Conservation (phyloP, 108 stramenopile genomes). For the Fistulifera pelliculosa region DNA sequence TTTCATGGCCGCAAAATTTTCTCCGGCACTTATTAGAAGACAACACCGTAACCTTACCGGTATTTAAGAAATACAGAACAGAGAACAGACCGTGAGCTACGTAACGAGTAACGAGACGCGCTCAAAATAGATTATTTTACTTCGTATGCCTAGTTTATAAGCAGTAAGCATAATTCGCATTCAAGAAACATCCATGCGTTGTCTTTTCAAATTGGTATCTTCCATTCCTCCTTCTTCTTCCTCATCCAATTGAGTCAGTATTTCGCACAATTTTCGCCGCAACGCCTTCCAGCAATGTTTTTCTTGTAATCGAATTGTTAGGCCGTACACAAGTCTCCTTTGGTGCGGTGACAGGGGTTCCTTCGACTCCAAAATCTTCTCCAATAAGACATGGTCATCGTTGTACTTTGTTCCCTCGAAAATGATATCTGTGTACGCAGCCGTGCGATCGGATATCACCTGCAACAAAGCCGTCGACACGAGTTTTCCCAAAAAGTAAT, state of each 20-base stretch:
- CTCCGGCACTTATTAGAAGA: no score
- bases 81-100: no score
- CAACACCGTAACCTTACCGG: no score
- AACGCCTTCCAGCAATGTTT: conserved; percentile 43
- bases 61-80: no score
- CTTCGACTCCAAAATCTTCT: conserved; percentile 9
- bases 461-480: conserved; percentile 40
- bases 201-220: background rate
- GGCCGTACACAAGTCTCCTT: conserved; percentile 6
- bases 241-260: conserved; percentile 66
- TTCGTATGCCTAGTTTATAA: no score
- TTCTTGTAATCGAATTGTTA: conserved; percentile 7
- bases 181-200: no score
- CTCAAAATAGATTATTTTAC: no score
- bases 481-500: conserved; percentile 64
- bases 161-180: no score
- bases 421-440: conserved; percentile 13
- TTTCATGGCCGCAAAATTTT: no score
- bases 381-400: conserved; percentile 6
- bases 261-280: conserved; percentile 52
- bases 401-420: conserved; percentile 4
- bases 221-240: conserved; percentile 29
- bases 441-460: conserved; percentile 27
- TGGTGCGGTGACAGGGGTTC: background rate
- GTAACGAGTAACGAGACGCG: no score